Base-by-base conservation (phyloP, 2,329 filamentous ascomycete genomes). In the Alternaria solani region DNA sequence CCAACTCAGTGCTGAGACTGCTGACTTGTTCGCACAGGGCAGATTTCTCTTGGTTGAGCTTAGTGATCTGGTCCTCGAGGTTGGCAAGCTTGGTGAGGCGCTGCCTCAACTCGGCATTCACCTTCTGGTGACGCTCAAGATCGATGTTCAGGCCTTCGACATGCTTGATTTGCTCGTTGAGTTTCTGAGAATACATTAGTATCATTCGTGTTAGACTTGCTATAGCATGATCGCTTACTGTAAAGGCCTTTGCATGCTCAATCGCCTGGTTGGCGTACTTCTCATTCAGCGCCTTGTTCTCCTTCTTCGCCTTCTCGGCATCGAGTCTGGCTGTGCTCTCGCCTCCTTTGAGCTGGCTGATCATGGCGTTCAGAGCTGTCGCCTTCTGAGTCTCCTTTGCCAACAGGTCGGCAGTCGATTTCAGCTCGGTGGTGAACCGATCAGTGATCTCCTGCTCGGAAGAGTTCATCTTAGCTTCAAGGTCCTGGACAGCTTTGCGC, bases 211-310 rank as follows among this genome's bases (percentile, higher is more conserved):
- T 7, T 39, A 12, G n/a, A 12, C 25, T 23, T 18, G 14, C 38
- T 20, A 30, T 30, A 4, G 12, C 16, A 12, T 5, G 16, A 20
- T 5, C 7, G 58, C 66, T 9, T 66, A 75, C 72, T 43, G 32
- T 57, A 28, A 69, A 70, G 11, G 59, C 36, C 12, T 61, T 63
- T 7, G 64, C 62, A 57, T 69, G 68, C 52, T 73, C 73, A n/a
- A 42, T 28, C 20, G 66, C 39, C 55, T 71, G 69, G 20, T 65
- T 61, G 16, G 44, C 59, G 52, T 69, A 74, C 46, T 72, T 76
- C 36, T 67, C 60, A 6, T 61, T 56, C 26, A 68, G 38, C 7
- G 51, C 18, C 16, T 61, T 67, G 41, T 63, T 57, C 39, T 72
- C 68, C 4, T 54, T 46, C 26, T 69, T 71, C 11, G 65, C 2